These are phyloP conservation scores for Phytophthora cactorum DNA, from an alignment of 352 stramenopile species.

Conservation along the genomic window DNA sequence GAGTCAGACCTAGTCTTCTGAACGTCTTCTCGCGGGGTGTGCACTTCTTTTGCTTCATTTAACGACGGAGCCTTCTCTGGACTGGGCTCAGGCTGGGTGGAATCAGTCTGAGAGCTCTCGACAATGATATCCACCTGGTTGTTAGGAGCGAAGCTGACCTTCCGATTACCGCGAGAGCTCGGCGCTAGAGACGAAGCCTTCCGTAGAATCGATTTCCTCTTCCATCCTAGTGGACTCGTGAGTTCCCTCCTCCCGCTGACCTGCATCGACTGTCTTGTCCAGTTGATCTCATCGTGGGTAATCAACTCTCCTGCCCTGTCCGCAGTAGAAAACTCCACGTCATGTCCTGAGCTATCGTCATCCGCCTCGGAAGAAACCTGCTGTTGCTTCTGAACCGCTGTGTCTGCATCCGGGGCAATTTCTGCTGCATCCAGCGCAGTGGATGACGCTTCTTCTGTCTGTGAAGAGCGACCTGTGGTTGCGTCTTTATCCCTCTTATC, in stretches of 20 bases:
- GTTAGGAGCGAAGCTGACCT: constrained; percentile 43
- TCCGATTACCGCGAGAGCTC: constrained; percentile 8
- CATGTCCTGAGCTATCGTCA: background rate
- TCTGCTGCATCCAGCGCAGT: constrained; percentile 1
- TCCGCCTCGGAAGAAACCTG: background rate
- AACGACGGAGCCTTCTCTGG: constrained; percentile 17
- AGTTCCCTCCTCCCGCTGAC: constrained; percentile 18
- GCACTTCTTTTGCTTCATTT: constrained; percentile 3
- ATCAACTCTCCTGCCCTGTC: too few relatives aligned
- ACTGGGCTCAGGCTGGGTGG: constrained; percentile 31
- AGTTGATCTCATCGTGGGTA: constrained; percentile 5
- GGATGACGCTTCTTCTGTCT: background rate
- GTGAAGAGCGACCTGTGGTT: background rate
- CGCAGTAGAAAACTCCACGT: too few relatives aligned
- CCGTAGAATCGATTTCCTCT: constrained; percentile 41
- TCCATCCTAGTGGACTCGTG: constrained; percentile 28
- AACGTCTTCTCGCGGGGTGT: constrained; percentile 7
- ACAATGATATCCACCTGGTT: constrained; percentile 34
- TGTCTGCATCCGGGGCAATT: background rate
- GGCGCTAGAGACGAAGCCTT: constrained; percentile 39
- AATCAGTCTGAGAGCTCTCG: constrained; percentile 33
- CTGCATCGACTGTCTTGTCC: constrained; percentile 35
- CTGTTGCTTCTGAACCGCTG: background rate
- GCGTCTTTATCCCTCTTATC: too few relatives aligned
- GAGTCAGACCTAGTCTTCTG: constrained; percentile 11